A percentile compares a stretch with the other conserved stretches of the same genome.
Evolutionary conservation across 225 moss, liverwort and hornwort species (phyloP).

Genomic region (Thuidium tamariscinum): DNA sequence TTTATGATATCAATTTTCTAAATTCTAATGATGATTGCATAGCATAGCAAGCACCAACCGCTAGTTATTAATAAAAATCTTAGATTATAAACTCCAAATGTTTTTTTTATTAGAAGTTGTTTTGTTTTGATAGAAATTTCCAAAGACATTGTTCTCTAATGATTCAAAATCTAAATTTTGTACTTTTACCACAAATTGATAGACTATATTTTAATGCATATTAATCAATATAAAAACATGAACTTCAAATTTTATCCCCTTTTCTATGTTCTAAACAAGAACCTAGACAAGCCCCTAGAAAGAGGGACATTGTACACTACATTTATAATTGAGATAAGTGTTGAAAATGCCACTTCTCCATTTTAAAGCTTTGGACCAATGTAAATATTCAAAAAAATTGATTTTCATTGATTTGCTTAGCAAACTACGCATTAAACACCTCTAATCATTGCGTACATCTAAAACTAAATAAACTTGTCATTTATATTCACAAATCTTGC

Average conservation of each 20-base stretch:
- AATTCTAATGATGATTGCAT: too few relatives aligned
- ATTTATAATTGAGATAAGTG: too few relatives aligned
- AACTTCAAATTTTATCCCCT: not conserved
- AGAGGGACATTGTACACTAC: too few relatives aligned
- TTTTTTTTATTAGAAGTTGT: too few relatives aligned
- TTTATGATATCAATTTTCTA: too few relatives aligned
- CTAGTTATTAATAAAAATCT: too few relatives aligned
- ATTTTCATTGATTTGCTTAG: not conserved
- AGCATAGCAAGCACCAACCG: too few relatives aligned
- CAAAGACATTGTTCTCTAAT: fast-evolving
- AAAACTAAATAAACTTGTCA: not conserved
- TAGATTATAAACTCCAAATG: too few relatives aligned
- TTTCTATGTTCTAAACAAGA: not conserved
- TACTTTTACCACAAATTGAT: fast-evolving
- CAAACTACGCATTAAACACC: fast-evolving
- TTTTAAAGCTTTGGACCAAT: not conserved
- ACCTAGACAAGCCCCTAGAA: fast-evolving
- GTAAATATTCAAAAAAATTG: too few relatives aligned
- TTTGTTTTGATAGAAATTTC: not conserved
- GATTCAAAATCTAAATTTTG: not conserved
- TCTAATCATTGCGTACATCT: too few relatives aligned
- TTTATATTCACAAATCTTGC: not conserved
- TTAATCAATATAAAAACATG: not conserved
- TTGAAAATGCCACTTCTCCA: not conserved
- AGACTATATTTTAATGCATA: not conserved